phyloP scores from a whole-genome alignment of 192 early-diverging fungal species.

The Glomus cerebriforme region DNA sequence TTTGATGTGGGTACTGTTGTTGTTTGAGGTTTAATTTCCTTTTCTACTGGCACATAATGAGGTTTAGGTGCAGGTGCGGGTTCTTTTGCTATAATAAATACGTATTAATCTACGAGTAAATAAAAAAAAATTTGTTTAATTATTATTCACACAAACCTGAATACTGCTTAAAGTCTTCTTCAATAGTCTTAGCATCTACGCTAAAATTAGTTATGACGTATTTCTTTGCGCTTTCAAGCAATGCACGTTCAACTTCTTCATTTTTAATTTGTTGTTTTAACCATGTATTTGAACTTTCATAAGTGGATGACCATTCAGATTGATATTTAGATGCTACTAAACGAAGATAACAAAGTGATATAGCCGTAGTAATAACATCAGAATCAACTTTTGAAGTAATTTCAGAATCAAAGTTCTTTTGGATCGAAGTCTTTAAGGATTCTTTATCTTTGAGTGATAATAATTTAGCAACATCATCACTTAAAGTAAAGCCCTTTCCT shows the following conservation, averaged over 20 bases:
- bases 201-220: neutral
- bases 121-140: too few species aligned
- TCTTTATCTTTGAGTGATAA: neutral
- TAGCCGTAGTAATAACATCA: neutral
- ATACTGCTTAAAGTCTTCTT: neutral
- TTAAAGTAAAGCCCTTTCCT: neutral
- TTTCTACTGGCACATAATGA: too few species aligned
- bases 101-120: too few species aligned
- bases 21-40: too few species aligned
- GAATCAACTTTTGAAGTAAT: neutral
- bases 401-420: neutral
- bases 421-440: neutral
- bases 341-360: neutral
- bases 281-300: neutral
- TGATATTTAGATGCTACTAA: neutral
- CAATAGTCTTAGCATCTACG: neutral
- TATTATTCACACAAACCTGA: neutral
- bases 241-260: neutral
- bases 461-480: neutral
- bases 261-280: constrained; percentile 1
- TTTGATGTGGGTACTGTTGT: too few species aligned
- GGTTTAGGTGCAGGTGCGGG: too few species aligned
- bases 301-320: neutral
- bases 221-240: neutral
- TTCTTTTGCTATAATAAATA: too few species aligned